Base-by-base conservation (phyloP, 441 rosid genomes). In the Capsella rubella region DNA sequence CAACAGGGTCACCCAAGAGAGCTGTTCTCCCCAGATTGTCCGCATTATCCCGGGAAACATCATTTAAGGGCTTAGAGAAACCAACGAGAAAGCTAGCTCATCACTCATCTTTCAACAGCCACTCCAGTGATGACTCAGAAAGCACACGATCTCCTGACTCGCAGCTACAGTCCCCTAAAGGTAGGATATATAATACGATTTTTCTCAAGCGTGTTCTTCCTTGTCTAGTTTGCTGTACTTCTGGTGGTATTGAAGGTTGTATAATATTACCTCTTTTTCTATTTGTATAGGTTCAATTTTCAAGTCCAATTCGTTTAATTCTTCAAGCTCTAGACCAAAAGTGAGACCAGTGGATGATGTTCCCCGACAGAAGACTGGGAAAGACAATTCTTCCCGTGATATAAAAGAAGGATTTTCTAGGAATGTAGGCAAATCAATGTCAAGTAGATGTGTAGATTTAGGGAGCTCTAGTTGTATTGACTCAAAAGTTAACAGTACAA, bases 231-330 rank as follows among this genome's bases (percentile, higher is more conserved):
- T 67, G 43, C 50, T 6, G 25, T 43, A 47, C 39, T 10, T 40
- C 46, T 67, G 49, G 45, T 60, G 37, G 43, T 63, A 34, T 35
- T 68, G 15, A 60, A 43, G 59, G 61, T 60, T 12, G 21, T 34
- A 40, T 58, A 43, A 28, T 49, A 59, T 72, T 40, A 34, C 71
- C 72, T 55, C 72, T 56, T 71, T 77, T 65, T 54, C 51, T 57
- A 39, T 73, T 69, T 81, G 35, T 81, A 47, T 84, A 96, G 99
- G 91, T 73, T 67, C 88, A 76, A 79, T 89, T 32, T 61, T 82
- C 52, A 96, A 89, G 86, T 90, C 98, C 74, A 87, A 82, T 68
- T 96, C 98, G 15, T 90, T 89, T 82, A 90, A 66, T 77, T 75
- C 80, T 70, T 64, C 72, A 14, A 82, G 73, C 82, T 81, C 85